These are phyloP conservation scores for Dioszegia hungarica DNA, from an alignment of 768 basidiomycete species.

Conservation along the genomic window DNA sequence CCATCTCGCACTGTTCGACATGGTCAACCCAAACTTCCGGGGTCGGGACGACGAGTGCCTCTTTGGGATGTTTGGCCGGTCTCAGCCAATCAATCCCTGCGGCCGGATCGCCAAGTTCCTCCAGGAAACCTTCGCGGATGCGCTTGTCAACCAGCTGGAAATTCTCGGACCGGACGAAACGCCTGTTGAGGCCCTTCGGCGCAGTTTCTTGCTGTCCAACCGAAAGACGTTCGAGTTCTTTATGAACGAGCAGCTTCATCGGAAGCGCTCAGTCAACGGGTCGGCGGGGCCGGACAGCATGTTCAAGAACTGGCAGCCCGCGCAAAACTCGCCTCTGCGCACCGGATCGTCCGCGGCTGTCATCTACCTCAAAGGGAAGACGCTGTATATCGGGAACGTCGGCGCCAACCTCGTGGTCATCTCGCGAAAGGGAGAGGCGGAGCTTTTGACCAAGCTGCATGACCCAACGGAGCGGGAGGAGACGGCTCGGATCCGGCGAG, in stretches of 20 bases:
- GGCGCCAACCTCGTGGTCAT: slow-evolving; percentile 85
- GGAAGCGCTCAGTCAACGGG: slow-evolving; percentile 73
- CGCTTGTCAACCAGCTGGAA: slow-evolving; percentile 61
- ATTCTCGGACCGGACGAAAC: slow-evolving; percentile 56
- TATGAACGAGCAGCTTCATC: slow-evolving; percentile 39
- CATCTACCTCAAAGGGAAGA: slow-evolving; percentile 73
- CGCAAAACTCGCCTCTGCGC: slow-evolving; percentile 53
- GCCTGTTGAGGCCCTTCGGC: slow-evolving; percentile 70
- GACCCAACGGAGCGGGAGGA: slow-evolving; percentile 84
- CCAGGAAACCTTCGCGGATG: slow-evolving; percentile 68
- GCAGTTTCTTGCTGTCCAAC: slow-evolving; percentile 83
- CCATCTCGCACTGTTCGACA: slow-evolving; percentile 80
- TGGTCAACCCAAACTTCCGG: slow-evolving; percentile 82
- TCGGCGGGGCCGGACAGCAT: slow-evolving; percentile 41
- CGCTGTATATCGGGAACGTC: slow-evolving; percentile 81
- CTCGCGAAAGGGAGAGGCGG: slow-evolving; percentile 65
- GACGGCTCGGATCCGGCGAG: slow-evolving; percentile 76
- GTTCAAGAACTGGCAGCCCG: slow-evolving; percentile 26
- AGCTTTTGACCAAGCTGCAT: slow-evolving; percentile 71
- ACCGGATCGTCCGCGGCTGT: slow-evolving; percentile 81
- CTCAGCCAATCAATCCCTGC: slow-evolving; percentile 53
- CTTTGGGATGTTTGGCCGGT: slow-evolving; percentile 92
- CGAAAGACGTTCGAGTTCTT: slow-evolving; percentile 66
- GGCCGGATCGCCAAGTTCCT: slow-evolving; percentile 70
- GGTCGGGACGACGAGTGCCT: slow-evolving; percentile 72